Evolutionary conservation across 352 stramenopile species (phyloP), one percentile per base, ranked within the genome.

Genomic region (Bremia lactucae): DNA sequence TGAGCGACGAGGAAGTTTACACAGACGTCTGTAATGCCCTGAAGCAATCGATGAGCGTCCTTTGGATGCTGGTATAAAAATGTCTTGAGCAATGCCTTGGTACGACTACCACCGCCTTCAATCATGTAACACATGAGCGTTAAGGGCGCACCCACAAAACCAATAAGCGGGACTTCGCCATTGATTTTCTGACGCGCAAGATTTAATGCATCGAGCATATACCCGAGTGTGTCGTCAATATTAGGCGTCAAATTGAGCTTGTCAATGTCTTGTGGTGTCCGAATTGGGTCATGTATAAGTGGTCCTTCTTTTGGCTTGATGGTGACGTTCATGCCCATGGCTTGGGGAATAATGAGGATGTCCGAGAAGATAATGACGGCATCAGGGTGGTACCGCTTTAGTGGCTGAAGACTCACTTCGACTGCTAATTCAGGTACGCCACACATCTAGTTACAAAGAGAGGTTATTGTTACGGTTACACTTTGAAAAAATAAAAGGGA

Each of bases 61-160:
- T 96, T 65, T 0, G 94, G 87, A 56, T 98, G 68, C 45, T 96
- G 65, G 49, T 94, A 88, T 16, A 98, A 55, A 72, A 96, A 99
- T n/a, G 84, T 83, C 71, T 97, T 95, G 36, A 95, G 84, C 50
- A 96, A 74, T 15, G 87, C 73, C 50, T 91, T 93, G 36, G 97
- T 98, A 56, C 95, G 96, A 50, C 90, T 97, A 25, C 87, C 94
- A 18, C 90, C 91, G 48, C 95, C 95, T 37, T 97, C 96, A 19
- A 98, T 93, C 92, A 98, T 98, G 74, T 99, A 99, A 70, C 91
- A 98, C 37, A 98, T 76, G 31, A 99, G 79, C 24, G 95, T 99
- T 49, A 96, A 94, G 9, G 96, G 96, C 11, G 81, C 95, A 21
- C 95, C 96, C n/a, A 87, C 94, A 63, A 99, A 99, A 31, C 96